A percentile compares a stretch with the other conserved stretches of the same genome.
Evolutionary conservation across 345 rosid species (phyloP).

Genomic region (Lumnitzera racemosa): DNA sequence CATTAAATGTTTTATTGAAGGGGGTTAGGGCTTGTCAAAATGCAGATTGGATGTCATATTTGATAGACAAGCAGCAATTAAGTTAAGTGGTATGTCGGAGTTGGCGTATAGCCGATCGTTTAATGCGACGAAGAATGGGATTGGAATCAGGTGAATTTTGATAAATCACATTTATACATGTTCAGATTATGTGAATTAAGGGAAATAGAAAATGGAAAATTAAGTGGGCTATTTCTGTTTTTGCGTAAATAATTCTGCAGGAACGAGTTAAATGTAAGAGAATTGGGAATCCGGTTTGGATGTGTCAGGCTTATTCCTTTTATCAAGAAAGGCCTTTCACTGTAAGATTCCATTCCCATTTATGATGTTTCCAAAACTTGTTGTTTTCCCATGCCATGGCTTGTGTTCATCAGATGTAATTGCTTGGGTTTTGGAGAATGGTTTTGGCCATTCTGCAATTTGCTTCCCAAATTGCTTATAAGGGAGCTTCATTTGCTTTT

Average conservation of each 20-base stretch:
- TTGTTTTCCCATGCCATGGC: neutral
- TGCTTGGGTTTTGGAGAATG: neutral
- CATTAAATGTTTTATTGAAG: neutral
- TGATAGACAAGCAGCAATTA: constrained; percentile 61
- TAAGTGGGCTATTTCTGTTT: neutral
- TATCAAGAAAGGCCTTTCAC: constrained; percentile 55
- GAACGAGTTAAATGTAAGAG: constrained; percentile 60
- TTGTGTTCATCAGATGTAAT: neutral
- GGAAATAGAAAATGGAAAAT: neutral
- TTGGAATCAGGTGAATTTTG: constrained; percentile 66
- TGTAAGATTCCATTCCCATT: constrained; percentile 34
- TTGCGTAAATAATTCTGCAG: constrained; percentile 17
- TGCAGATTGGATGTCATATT: constrained; percentile 59
- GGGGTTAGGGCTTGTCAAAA: constrained; percentile 1
- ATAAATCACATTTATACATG: no score
- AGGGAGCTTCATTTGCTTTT: neutral
- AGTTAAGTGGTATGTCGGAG: constrained; percentile 87
- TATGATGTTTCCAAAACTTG: neutral
- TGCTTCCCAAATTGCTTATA: constrained; percentile 39
- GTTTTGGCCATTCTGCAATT: constrained; percentile 6
- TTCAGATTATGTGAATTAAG: neutral
- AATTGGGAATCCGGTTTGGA: constrained; percentile 82
- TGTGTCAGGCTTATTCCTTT: constrained; percentile 81
- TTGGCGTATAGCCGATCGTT: constrained; percentile 77
- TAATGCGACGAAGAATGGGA: constrained; percentile 64